A percentile compares a stretch with the other conserved stretches of the same genome.
phyloP scores from a whole-genome alignment of 2,329 filamentous ascomycete genomes.

The Xylaria sp. region DNA sequence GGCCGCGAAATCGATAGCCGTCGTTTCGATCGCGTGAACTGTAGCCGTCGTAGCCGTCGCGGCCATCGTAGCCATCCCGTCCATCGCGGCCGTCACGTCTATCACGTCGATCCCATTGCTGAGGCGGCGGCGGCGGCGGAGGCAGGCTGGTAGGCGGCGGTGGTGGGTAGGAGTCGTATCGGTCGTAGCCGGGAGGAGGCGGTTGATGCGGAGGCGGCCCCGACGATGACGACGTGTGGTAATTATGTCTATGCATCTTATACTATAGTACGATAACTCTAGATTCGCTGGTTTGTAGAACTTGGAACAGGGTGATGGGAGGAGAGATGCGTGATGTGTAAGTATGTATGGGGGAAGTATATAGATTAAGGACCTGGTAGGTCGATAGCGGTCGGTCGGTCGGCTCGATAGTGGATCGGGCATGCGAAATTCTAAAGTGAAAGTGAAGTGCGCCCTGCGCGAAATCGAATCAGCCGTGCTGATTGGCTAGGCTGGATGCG shows the following conservation, averaged over 20 bases:
- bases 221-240: slow-evolving; percentile 27
- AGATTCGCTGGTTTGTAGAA: neutral
- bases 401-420: no score
- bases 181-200: slow-evolving; percentile 30
- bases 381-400: no score
- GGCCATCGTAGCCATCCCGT: slow-evolving; percentile 18
- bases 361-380: neutral
- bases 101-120: slow-evolving; percentile 37
- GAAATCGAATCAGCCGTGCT: neutral
- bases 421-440: neutral
- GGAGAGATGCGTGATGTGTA: neutral
- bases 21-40: slow-evolving; percentile 36
- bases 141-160: slow-evolving; percentile 27
- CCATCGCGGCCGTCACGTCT: slow-evolving; percentile 29
- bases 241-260: slow-evolving; percentile 31
- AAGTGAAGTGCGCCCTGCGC: neutral
- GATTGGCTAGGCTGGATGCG: neutral
- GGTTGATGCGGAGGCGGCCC: slow-evolving; percentile 29
- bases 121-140: slow-evolving; percentile 17
- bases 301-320: neutral
- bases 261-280: slow-evolving; percentile 2
- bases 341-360: neutral
- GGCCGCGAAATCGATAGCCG: slow-evolving; percentile 42
- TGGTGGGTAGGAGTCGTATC: slow-evolving; percentile 36
- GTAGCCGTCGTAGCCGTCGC: slow-evolving; percentile 25